These are phyloP conservation scores for Bullera alba DNA, from an alignment of 768 basidiomycete species.

Conservation along the genomic window DNA sequence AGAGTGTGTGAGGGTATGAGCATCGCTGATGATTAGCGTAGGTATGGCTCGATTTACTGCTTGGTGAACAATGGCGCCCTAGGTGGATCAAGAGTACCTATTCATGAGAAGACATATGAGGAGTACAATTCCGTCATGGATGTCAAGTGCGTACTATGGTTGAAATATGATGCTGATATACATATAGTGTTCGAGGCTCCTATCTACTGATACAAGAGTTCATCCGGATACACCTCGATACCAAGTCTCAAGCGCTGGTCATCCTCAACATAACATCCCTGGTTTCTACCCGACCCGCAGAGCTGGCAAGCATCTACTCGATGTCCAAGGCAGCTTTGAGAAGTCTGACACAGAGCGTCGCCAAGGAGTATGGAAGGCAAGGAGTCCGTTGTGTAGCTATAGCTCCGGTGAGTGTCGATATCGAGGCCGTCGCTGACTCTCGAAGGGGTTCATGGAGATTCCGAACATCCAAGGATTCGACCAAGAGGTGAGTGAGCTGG, in stretches of 20 bases:
- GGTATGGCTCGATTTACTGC: constrained; percentile 11
- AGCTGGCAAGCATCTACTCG: constrained; percentile 4
- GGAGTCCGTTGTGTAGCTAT: constrained; percentile 8
- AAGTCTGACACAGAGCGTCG: constrained; percentile 8
- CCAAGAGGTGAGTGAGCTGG: constrained; percentile 7
- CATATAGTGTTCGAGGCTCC: constrained; percentile 8
- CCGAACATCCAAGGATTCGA: constrained; percentile 14
- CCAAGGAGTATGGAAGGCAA: constrained; percentile 7
- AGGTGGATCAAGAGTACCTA: constrained; percentile 1
- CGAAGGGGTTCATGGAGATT: constrained; percentile 13
- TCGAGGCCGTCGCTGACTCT: neutral
- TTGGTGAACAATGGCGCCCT: constrained; percentile 15
- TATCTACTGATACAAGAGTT: constrained; percentile 8
- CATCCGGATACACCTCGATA: constrained; percentile 8
- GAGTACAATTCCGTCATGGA: constrained; percentile 18
- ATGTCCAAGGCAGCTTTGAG: constrained; percentile 10
- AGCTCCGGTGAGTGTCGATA: constrained; percentile 7
- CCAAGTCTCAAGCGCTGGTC: no score
- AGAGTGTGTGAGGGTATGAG: neutral
- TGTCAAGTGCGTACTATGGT: constrained; percentile 22
- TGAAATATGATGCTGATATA: neutral
- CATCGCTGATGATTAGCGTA: neutral
- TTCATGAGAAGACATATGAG: constrained; percentile 9
- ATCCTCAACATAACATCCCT: no score
- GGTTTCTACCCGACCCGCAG: neutral